A percentile compares a stretch with the other conserved stretches of the same genome.
These are phyloP conservation scores for Calonectria henricotiae DNA, from an alignment of 2,329 filamentous ascomycete species.

Conservation along the genomic window DNA sequence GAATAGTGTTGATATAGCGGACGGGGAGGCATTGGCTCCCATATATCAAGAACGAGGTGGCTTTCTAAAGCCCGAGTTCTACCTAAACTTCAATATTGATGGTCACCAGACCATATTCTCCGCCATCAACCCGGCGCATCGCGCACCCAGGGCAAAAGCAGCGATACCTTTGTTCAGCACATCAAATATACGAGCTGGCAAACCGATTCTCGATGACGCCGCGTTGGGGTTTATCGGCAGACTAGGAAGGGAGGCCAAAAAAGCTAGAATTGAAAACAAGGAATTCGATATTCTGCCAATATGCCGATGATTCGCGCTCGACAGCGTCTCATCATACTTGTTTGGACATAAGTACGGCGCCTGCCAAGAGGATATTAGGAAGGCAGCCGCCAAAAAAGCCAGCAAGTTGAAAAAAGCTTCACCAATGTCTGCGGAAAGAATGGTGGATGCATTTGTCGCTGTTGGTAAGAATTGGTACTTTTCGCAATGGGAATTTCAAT, in stretches of 20 bases:
- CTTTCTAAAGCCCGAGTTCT: conserved; percentile 68
- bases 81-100: conserved; percentile 73
- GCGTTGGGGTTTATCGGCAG: conserved; percentile 5
- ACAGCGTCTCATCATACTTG: conserved; percentile 70
- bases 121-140: conserved; percentile 59
- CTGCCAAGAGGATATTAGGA: conserved; percentile 25
- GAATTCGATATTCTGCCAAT: conserved; percentile 46
- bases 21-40: conserved; percentile 63
- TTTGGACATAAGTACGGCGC: conserved; percentile 65
- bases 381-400: neutral
- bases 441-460: conserved; percentile 71
- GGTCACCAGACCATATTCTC: conserved; percentile 71
- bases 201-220: neutral
- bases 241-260: neutral
- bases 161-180: conserved; percentile 68
- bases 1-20: conserved; percentile 61
- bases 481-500: conserved; percentile 10
- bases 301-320: conserved; percentile 65
- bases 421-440: conserved; percentile 49
- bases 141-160: conserved; percentile 65
- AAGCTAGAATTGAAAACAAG: neutral
- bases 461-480: conserved; percentile 55
- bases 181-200: conserved; percentile 60
- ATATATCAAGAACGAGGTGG: conserved; percentile 70
- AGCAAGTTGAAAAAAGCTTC: neutral